Base-by-base conservation (phyloP, 768 basidiomycete species). In the Serpula lacrymans region DNA sequence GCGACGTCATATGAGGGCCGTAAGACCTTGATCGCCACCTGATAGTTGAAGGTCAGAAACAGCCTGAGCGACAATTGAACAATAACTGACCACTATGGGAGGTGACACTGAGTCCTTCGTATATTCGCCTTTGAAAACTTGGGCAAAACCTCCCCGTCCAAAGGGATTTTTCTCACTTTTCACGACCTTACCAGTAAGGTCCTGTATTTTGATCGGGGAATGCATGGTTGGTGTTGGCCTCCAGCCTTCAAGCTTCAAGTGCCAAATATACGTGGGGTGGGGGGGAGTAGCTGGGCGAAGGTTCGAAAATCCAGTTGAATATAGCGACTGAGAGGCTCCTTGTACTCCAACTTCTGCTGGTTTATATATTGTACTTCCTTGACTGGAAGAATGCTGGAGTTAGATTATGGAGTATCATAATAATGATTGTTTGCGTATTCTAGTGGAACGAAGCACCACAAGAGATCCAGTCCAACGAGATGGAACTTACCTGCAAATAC, bases 1-100 rank as follows among this genome's bases (percentile, higher is more conserved):
- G 45, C 47, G 3, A 26, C 33, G 5, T 32, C 42, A 28, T 51
- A 45, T 16, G 48, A 29, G 24, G 48, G 49, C 37, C 52, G 48
- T 21, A 58, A 59, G 1, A 59, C 48, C 46, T 58, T 58, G 33
- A 58, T 56, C 14, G 57, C 57, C 20, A 59, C 52, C 48, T 58
- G 37, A 4, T n/a, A n/a, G n/a, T n/a, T n/a, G n/a, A n/a, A n/a
- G n/a, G n/a, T n/a, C n/a, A 12, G 14, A 6, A 14, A 7, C 10
- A 13, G n/a, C 4, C n/a, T 14, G 27, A 17, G 36, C 27, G 17
- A 31, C 20, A 7, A 25, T 30, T 8, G 23, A 18, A 20, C 21
- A 16, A n/a, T n/a, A 35, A 26, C 23, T 35, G 18, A 26, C 16
- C 41, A 4, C 27, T 27, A 24, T 27, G 20, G 8, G 18, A 23